A percentile compares a stretch with the other conserved stretches of the same genome.
phyloP scores from a whole-genome alignment of 352 stramenopile species.

The Saprolegnia diclina region DNA sequence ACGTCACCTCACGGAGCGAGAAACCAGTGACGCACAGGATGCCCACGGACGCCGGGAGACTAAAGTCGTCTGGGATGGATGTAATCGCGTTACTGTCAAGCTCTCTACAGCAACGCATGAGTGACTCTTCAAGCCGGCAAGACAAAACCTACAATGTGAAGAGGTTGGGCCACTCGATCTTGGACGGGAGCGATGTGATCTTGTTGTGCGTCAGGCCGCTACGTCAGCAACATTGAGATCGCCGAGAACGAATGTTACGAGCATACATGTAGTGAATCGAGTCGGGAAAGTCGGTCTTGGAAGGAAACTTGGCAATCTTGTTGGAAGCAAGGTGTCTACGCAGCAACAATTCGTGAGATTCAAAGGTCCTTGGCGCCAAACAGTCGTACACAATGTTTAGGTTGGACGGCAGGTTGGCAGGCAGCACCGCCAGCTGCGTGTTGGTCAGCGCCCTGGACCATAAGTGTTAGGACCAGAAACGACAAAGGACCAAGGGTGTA shows the following conservation, averaged over 20 bases:
- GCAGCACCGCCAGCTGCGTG: background rate
- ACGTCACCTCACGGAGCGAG: background rate
- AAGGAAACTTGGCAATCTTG: constrained; percentile 21
- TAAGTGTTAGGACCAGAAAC: background rate
- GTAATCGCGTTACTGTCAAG: constrained; percentile 15
- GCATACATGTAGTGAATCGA: constrained; percentile 4
- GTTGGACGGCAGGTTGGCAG: background rate
- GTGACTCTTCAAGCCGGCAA: no score
- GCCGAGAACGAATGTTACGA: background rate
- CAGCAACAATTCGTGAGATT: background rate
- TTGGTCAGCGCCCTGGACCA: constrained; percentile 7
- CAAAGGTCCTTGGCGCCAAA: background rate
- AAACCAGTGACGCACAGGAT: constrained; percentile 14
- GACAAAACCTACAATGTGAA: background rate
- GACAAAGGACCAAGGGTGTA: background rate
- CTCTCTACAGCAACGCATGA: constrained; percentile 4
- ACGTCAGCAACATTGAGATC: background rate
- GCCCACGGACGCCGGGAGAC: background rate
- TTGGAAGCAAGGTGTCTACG: constrained; percentile 11
- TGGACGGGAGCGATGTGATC: background rate
- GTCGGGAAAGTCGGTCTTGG: background rate
- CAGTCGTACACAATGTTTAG: background rate
- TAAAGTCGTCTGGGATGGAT: constrained; percentile 4
- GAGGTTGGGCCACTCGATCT: background rate
- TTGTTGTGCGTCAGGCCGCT: constrained; percentile 14